Evolutionary conservation across 768 basidiomycete species (phyloP).

Genomic region (Calocybe indica): DNA sequence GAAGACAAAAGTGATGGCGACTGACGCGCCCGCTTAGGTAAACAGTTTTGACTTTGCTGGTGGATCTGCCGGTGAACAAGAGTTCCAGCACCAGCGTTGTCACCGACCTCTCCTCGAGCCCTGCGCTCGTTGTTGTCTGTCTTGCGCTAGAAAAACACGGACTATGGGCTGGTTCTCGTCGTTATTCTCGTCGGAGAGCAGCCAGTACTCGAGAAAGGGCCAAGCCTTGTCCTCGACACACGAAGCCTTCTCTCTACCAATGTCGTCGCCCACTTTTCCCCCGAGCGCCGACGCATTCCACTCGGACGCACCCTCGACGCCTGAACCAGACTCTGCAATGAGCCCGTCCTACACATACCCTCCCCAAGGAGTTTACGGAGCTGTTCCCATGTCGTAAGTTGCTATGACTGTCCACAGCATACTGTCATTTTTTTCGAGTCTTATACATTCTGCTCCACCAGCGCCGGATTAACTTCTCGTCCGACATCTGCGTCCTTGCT

Average conservation of each 20-base stretch:
- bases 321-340: slow-evolving; percentile 39
- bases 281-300: slow-evolving; percentile 57
- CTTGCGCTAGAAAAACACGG: background rate
- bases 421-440: slow-evolving; percentile 2
- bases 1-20: too few species aligned
- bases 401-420: background rate
- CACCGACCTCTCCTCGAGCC: too few species aligned
- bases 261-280: slow-evolving; percentile 53
- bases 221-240: slow-evolving; percentile 74
- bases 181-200: slow-evolving; percentile 50
- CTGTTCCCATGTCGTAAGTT: slow-evolving; percentile 52
- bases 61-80: too few species aligned
- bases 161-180: slow-evolving; percentile 71
- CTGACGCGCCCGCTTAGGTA: too few species aligned
- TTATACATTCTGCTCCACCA: slow-evolving; percentile 11
- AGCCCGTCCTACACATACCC: slow-evolving; percentile 72
- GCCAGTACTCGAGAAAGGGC: slow-evolving; percentile 45
- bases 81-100: too few species aligned
- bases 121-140: too few species aligned
- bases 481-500: slow-evolving; percentile 49
- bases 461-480: slow-evolving; percentile 37
- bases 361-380: slow-evolving; percentile 58
- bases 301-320: slow-evolving; percentile 43
- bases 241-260: slow-evolving; percentile 85
- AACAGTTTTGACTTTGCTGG: too few species aligned